phyloP scores from a whole-genome alignment of 768 basidiomycete genomes.

The Tylopilus cervinicoccineus region DNA sequence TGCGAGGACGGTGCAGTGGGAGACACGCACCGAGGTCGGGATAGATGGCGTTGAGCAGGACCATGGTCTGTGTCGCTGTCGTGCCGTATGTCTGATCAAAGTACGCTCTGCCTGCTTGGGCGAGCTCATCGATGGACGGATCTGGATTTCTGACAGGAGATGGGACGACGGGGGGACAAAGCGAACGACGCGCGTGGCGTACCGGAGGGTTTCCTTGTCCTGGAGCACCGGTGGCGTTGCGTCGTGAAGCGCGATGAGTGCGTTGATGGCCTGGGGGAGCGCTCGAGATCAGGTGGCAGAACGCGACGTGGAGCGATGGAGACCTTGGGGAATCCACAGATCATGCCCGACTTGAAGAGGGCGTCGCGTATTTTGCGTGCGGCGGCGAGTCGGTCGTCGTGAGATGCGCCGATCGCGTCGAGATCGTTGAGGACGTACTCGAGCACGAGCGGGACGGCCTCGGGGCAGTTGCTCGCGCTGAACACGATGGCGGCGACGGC shows the following conservation, averaged over 20 bases:
- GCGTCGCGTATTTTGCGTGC: slow-evolving; percentile 58
- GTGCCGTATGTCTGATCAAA: slow-evolving; percentile 55
- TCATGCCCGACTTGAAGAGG: slow-evolving; percentile 57
- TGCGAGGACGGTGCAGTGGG: not conserved
- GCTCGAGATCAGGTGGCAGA: not conserved
- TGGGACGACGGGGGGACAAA: not conserved
- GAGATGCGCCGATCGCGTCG: slow-evolving; percentile 23
- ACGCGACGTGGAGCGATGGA: not conserved
- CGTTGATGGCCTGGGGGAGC: slow-evolving; percentile 44
- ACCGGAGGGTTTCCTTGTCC: slow-evolving; percentile 49
- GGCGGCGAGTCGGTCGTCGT: slow-evolving; percentile 39
- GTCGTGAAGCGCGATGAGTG: slow-evolving; percentile 46
- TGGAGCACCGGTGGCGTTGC: slow-evolving; percentile 49
- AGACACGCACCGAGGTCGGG: slow-evolving; percentile 56
- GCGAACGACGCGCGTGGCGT: slow-evolving; percentile 1
- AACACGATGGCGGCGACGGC: slow-evolving; percentile 55
- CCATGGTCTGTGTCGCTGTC: slow-evolving; percentile 45
- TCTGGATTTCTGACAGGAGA: slow-evolving; percentile 35
- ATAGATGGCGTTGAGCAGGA: slow-evolving; percentile 46
- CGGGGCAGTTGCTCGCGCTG: slow-evolving; percentile 54
- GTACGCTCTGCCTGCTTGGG: slow-evolving; percentile 37
- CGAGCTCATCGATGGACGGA: slow-evolving; percentile 41
- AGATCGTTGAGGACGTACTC: slow-evolving; percentile 45
- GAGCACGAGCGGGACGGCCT: slow-evolving; percentile 55
- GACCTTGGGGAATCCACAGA: slow-evolving; percentile 58